A percentile compares a stretch with the other conserved stretches of the same genome.
These are phyloP conservation scores for Powellomyces hirtus DNA, from an alignment of 192 early-diverging fungal species.

Conservation along the genomic window DNA sequence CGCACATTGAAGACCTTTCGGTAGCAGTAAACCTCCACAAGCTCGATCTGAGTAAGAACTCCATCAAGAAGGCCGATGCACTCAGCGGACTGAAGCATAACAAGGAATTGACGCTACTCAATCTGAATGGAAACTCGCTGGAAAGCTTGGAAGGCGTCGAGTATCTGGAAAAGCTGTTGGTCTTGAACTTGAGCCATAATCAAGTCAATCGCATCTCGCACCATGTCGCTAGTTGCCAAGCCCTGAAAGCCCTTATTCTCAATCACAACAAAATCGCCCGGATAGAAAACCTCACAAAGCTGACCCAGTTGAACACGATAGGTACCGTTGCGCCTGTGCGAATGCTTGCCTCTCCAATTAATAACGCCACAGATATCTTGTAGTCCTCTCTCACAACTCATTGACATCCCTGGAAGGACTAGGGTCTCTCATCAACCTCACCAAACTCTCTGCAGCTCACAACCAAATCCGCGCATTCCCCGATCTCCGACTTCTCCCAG, in stretches of 20 bases:
- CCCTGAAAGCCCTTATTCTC: constrained; percentile 76
- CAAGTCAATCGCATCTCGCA: constrained; percentile 56
- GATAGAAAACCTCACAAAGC: constrained; percentile 61
- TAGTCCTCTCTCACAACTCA: constrained; percentile 79
- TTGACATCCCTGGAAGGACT: constrained; percentile 58
- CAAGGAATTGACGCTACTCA: constrained; percentile 58
- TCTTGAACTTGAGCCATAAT: constrained; percentile 73
- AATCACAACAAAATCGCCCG: constrained; percentile 70
- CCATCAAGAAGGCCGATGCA: constrained; percentile 48
- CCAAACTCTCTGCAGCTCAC: constrained; percentile 75
- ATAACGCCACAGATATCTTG: background rate
- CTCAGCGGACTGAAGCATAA: constrained; percentile 55
- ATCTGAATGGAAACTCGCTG: constrained; percentile 64
- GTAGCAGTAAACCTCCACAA: constrained; percentile 57
- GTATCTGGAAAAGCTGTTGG: constrained; percentile 56
- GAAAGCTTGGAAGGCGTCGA: constrained; percentile 50
- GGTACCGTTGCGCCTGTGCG: constrained; percentile 37
- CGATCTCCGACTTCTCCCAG: constrained; percentile 46
- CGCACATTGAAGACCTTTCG: constrained; percentile 69
- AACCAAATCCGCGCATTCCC: constrained; percentile 69
- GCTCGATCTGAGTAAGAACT: constrained; percentile 60
- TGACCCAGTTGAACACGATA: constrained; percentile 67
- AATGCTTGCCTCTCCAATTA: background rate
- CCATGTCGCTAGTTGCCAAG: constrained; percentile 51
- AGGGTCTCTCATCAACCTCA: constrained; percentile 55